Base-by-base conservation (phyloP, 345 rosid species). In the Populus deltoides region DNA sequence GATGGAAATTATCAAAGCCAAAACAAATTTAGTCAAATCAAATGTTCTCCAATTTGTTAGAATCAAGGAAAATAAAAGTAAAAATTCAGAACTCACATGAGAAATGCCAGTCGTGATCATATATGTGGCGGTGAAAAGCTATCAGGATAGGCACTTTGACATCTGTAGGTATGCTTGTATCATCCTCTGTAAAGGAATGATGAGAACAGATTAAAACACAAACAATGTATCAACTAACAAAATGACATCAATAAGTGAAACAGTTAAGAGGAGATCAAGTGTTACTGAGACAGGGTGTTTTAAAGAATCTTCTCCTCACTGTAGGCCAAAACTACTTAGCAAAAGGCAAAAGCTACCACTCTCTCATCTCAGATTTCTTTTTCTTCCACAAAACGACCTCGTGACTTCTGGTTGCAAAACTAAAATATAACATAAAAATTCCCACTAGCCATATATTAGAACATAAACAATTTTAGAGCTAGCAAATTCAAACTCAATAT, bases 71-170 rank as follows among this genome's bases (percentile, higher is more conserved):
- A 55, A 39, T 25, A 38, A 16, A 41, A 75, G 35, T 29, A 49
- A 75, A 38, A 45, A 22, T n/a, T 49, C 68, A 79, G 75, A 8
- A 82, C 97, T 94, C 83, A 93, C 99, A 94, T 75, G 97, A 84
- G 85, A 91, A 97, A 74, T 91, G 97, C 99, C 98, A 97, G 61
- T 88, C 85, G n/a, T 51, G 80, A 68, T 97, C 74, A 77, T 97
- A 94, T 77, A 97, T 86, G 87, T 97, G 97, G 61, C 47, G 86
- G 80, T 94, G 92, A 80, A 97, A 97, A 51, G 87, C 94, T 71
- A 74, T 81, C 77, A 97, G 86, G 73, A 94, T 97, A 43, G 99
- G 98, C 71, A 97, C 90, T 84, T 97, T 97, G 81, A 91, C 89
- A 77, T 92, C 97, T 49, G 88, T 85, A 51, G 92, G 86, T 75